Evolutionary conservation across 108 stramenopile species (phyloP).

Genomic region (Cyclotella choctawhatcheeana): DNA sequence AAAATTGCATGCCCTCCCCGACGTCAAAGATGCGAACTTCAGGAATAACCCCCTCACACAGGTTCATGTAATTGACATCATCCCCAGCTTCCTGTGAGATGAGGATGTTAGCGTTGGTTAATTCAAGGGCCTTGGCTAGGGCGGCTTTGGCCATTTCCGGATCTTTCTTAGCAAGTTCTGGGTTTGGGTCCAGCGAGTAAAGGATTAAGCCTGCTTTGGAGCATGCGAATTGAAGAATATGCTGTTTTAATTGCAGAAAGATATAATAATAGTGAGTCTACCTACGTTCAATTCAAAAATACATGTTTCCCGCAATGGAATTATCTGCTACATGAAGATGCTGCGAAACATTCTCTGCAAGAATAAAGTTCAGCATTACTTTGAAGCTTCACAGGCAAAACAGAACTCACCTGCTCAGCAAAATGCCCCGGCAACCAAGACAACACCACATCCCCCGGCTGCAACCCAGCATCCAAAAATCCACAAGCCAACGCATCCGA

Average conservation of each 20-base stretch:
- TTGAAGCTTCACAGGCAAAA: too few species aligned
- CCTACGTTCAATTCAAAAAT: too few species aligned
- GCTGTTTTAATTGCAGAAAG: too few species aligned
- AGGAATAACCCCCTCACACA: slow-evolving; percentile 74
- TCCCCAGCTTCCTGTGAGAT: slow-evolving; percentile 83
- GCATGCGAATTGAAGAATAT: slow-evolving; percentile 92
- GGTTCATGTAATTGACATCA: slow-evolving; percentile 82
- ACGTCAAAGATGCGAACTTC: slow-evolving; percentile 84
- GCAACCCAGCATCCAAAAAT: slow-evolving; percentile 78
- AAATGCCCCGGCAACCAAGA: slow-evolving; percentile 82
- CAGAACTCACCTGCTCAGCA: slow-evolving; percentile 87
- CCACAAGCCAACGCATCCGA: slow-evolving; percentile 84
- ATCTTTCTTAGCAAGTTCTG: slow-evolving; percentile 68
- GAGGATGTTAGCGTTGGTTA: slow-evolving; percentile 85
- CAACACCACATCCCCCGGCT: slow-evolving; percentile 88
- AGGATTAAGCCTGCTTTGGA: slow-evolving; percentile 86
- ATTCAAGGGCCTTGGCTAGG: slow-evolving; percentile 68
- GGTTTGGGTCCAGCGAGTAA: slow-evolving; percentile 76
- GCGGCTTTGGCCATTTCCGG: slow-evolving; percentile 69
- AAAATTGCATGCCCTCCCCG: slow-evolving; percentile 79
- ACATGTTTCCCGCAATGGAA: neutral
- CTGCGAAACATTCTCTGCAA: too few species aligned
- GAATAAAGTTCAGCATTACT: too few species aligned
- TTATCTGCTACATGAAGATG: too few species aligned
- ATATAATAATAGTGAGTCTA: too few species aligned